Evolutionary conservation across 176 grass and related monocot species (phyloP).

Genomic region (Tillandsia leiboldiana): DNA sequence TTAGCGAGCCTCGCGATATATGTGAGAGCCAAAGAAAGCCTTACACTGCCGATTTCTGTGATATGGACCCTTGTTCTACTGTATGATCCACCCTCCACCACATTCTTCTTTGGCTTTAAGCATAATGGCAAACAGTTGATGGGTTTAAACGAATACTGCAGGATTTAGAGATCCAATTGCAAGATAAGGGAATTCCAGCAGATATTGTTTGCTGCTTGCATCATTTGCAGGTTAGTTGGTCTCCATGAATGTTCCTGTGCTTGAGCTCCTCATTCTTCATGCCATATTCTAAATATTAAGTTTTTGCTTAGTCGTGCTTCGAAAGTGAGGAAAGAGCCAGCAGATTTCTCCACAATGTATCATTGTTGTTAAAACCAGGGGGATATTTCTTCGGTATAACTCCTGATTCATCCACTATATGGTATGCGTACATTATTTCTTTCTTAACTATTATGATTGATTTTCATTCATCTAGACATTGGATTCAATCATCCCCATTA

Average conservation of each 20-base stretch:
- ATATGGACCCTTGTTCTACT: slow-evolving; percentile 50
- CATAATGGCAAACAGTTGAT: neutral
- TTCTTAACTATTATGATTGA: neutral
- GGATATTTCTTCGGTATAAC: slow-evolving; percentile 74
- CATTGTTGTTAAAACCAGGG: slow-evolving; percentile 70
- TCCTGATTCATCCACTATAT: slow-evolving; percentile 92
- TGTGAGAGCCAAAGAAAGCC: slow-evolving; percentile 65
- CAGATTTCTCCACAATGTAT: slow-evolving; percentile 69
- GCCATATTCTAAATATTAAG: neutral
- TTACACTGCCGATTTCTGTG: slow-evolving; percentile 50
- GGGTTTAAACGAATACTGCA: slow-evolving; percentile 33
- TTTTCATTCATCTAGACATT: neutral
- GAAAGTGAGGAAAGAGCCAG: slow-evolving; percentile 64
- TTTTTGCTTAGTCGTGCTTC: slow-evolving; percentile 51
- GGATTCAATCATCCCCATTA: too few relatives aligned
- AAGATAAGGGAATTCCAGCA: slow-evolving; percentile 55
- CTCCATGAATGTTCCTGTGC: neutral
- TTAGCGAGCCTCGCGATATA: slow-evolving; percentile 42
- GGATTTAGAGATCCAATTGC: slow-evolving; percentile 43
- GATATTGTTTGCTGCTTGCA: slow-evolving; percentile 79
- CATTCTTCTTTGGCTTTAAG: neutral
- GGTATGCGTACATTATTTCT: slow-evolving; percentile 30
- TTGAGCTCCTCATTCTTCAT: neutral
- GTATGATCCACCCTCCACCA: slow-evolving; percentile 19
- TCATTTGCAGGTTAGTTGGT: slow-evolving; percentile 52